These are phyloP conservation scores for Plasmopara muralis DNA, from an alignment of 352 stramenopile species.

Conservation along the genomic window DNA sequence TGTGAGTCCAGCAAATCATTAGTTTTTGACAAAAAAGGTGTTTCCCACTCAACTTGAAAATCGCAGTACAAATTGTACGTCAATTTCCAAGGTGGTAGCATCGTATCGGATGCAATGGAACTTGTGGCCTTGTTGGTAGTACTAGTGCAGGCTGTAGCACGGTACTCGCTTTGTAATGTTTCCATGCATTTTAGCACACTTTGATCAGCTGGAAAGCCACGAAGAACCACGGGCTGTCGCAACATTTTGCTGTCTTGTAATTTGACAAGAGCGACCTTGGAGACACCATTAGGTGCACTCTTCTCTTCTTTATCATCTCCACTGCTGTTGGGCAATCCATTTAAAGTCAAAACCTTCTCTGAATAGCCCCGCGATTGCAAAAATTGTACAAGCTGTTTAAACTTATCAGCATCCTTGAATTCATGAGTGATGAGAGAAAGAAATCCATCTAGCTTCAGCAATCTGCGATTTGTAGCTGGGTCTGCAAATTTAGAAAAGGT, in stretches of 20 bases:
- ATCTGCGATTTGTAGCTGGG: slow-evolving; percentile 20
- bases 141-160: slow-evolving; percentile 1
- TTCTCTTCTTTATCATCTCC: slow-evolving; percentile 25
- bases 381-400: slow-evolving; percentile 42
- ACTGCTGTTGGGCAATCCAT: slow-evolving; percentile 11
- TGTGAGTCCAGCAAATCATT: neutral
- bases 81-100: slow-evolving; percentile 62
- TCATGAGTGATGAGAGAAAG: slow-evolving; percentile 34
- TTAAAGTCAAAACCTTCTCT: slow-evolving; percentile 21
- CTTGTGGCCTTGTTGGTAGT: slow-evolving; percentile 1
- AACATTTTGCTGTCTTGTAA: slow-evolving; percentile 6
- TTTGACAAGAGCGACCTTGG: slow-evolving; percentile 5
- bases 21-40: slow-evolving; percentile 8
- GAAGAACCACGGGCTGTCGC: slow-evolving; percentile 22
- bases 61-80: slow-evolving; percentile 71
- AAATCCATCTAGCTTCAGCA: slow-evolving; percentile 38
- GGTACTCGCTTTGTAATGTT: slow-evolving; percentile 32
- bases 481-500: slow-evolving; percentile 65
- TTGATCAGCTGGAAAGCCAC: slow-evolving; percentile 53
- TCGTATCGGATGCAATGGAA: slow-evolving; percentile 6
- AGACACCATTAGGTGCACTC: slow-evolving; percentile 5
- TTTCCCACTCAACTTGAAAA: slow-evolving; percentile 55
- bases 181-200: slow-evolving; percentile 76
- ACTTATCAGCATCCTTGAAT: slow-evolving; percentile 36
- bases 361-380: slow-evolving; percentile 38